Evolutionary conservation across 192 early-diverging fungal species (phyloP).

Genomic region (Chytriomyces confervae): DNA sequence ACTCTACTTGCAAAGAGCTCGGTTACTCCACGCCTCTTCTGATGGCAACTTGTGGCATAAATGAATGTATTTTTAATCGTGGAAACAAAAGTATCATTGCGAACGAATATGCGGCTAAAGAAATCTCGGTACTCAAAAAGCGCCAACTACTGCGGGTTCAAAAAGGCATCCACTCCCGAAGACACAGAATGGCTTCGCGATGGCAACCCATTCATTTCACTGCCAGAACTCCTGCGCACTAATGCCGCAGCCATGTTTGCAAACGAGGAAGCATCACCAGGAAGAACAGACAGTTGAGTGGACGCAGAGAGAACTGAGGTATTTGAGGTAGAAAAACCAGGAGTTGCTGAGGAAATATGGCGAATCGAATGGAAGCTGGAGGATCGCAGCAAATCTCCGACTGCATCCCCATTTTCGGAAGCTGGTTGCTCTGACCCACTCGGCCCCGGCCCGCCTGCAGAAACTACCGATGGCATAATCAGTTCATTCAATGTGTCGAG

Average conservation of each 20-base stretch:
- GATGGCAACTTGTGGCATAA: too few species aligned
- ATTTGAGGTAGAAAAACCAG: conserved; percentile 31
- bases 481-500: conserved; percentile 26
- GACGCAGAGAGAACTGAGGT: conserved; percentile 26
- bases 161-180: too few species aligned
- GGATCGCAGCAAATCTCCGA: conserved; percentile 12
- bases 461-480: neutral
- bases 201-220: neutral
- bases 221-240: neutral
- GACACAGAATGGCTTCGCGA: conserved; percentile 1
- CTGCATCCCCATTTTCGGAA: neutral
- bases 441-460: neutral
- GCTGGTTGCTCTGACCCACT: neutral
- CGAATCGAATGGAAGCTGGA: conserved; percentile 24
- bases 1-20: too few species aligned
- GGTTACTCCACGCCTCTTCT: too few species aligned
- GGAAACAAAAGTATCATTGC: too few species aligned
- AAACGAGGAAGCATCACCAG: neutral
- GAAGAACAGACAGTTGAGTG: conserved; percentile 19
- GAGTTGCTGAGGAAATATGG: conserved; percentile 33
- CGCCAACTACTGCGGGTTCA: too few species aligned
- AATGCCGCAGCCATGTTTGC: neutral
- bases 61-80: too few species aligned
- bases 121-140: too few species aligned
- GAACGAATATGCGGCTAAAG: too few species aligned